These are phyloP conservation scores for Venturia carpophila DNA, from an alignment of 2,329 filamentous ascomycete species.

Conservation along the genomic window DNA sequence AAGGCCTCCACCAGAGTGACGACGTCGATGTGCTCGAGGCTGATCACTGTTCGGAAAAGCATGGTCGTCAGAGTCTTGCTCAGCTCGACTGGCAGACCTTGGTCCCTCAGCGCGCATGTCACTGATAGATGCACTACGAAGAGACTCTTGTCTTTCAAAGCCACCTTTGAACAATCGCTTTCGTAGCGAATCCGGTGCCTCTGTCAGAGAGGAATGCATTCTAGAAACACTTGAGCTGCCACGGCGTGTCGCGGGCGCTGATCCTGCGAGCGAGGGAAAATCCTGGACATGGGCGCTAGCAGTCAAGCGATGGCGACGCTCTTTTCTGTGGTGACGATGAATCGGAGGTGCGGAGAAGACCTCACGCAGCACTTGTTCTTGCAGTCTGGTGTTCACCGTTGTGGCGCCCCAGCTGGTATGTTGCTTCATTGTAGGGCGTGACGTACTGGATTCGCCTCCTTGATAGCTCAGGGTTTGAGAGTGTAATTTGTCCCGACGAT, in stretches of 20 bases:
- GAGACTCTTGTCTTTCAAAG: constrained; percentile 27
- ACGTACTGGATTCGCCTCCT: constrained; percentile 22
- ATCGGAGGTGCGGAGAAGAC: constrained; percentile 81
- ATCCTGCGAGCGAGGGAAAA: constrained; percentile 18
- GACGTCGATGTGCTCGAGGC: constrained; percentile 44
- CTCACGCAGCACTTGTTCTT: constrained; percentile 87
- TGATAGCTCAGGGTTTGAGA: not conserved
- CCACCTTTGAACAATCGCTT: constrained; percentile 37
- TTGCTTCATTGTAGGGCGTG: constrained; percentile 40
- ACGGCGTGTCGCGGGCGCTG: constrained; percentile 30
- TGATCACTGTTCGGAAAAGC: constrained; percentile 24
- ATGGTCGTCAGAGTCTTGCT: not conserved
- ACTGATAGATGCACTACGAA: constrained; percentile 8
- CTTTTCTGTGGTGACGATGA: constrained; percentile 51
- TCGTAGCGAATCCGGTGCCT: constrained; percentile 30
- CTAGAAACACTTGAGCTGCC: constrained; percentile 34
- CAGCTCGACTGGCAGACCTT: not conserved
- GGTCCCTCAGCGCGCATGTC: constrained; percentile 5
- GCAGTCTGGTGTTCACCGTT: constrained; percentile 76
- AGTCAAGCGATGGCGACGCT: constrained; percentile 9
- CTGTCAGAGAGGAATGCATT: constrained; percentile 24
- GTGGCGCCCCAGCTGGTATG: constrained; percentile 75
- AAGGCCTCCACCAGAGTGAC: constrained; percentile 82
- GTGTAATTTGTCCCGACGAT: constrained; percentile 24
- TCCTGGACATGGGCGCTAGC: not conserved